Conservation (phyloP, 257 asterid genomes). For the Solanum chaucha region DNA sequence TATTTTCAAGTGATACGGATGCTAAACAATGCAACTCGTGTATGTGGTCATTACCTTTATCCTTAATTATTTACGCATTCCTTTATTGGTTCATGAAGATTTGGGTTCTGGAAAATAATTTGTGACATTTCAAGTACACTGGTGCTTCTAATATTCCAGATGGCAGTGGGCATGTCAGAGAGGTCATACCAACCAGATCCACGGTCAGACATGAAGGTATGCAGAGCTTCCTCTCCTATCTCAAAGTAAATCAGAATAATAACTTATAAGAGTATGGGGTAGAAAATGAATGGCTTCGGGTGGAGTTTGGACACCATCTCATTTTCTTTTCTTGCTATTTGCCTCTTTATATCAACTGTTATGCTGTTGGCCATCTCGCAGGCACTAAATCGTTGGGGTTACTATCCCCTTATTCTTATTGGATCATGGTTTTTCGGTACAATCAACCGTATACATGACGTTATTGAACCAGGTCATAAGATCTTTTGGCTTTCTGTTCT, state of each 20-base stretch:
- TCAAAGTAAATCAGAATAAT: not conserved
- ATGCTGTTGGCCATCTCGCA: slow-evolving; percentile 11
- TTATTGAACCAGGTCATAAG: slow-evolving; percentile 77
- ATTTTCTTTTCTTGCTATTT: not conserved
- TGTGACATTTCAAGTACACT: slow-evolving; percentile 1
- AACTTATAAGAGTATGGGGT: not conserved
- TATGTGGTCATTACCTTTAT: slow-evolving; percentile 31
- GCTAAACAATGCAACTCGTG: slow-evolving; percentile 97
- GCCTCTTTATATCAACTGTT: not conserved
- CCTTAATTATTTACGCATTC: not conserved
- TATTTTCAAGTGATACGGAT: slow-evolving; percentile 98
- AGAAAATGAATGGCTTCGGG: not conserved
- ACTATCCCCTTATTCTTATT: slow-evolving; percentile 90
- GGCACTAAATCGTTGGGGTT: slow-evolving; percentile 97
- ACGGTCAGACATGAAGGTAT: slow-evolving; percentile 78
- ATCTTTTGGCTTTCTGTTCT: slow-evolving; percentile 97
- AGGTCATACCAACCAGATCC: slow-evolving; percentile 59
- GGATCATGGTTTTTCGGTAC: slow-evolving; percentile 98
- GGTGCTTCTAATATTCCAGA: slow-evolving; percentile 39
- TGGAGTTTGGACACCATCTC: not conserved
- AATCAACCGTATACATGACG: slow-evolving; percentile 88
- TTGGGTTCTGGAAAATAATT: not conserved
- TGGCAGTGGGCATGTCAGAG: slow-evolving; percentile 97
- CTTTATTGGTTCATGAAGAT: not conserved
- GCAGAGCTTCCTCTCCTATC: not conserved